Base-by-base conservation (phyloP, 148 eudicot genomes). In the Rhododendron henanense region DNA sequence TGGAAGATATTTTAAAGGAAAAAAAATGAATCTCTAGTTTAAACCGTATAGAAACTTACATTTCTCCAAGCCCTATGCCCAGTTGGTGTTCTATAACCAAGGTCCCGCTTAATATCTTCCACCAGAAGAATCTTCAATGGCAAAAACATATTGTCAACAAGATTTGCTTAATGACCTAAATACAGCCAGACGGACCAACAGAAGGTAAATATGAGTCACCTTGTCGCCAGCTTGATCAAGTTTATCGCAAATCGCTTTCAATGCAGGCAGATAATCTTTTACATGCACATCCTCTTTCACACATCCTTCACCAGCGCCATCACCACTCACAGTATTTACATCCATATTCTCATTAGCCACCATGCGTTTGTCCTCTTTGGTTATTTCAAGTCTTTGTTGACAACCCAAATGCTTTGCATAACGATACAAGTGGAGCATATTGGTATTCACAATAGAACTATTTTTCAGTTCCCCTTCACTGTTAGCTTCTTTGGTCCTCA, bases 31-130 rank as follows among this genome's bases (percentile, higher is more conserved):
- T 67, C 33, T 67, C 21, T 84, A 59, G 23, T 65, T 81, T 33
- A 73, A 31, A 18, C 16, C 51, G 7, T 65, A 85, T n/a, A 23
- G 16, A 78, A 61, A 48, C 80, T 89, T 92, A 97, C 99, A 92
- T 93, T 93, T 94, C 98, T 93, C 99, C 99, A 97, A 89, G 93
- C 91, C 90, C 95, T 88, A 82, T 97, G 98, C 81, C 99, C 99
- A 83, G 81, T 9, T 6, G 88, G 81, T 84, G 86, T 87, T 82
- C 91, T 93, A 90, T 97, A 97, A 83, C 96, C 99, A 90, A 97
- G 96, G 85, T 92, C 96, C 85, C 83, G 88, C 88, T 97, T 97
- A 65, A 97, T 90, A 90, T 97, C 98, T 57, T 93, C 88, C 82
- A 93, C 98, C 80, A 94, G 94, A 88, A 93, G 94, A 92, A 94